These are phyloP conservation scores for Crithidia bombi DNA, from an alignment of 208 protist genomes.

Conservation along the genomic window DNA sequence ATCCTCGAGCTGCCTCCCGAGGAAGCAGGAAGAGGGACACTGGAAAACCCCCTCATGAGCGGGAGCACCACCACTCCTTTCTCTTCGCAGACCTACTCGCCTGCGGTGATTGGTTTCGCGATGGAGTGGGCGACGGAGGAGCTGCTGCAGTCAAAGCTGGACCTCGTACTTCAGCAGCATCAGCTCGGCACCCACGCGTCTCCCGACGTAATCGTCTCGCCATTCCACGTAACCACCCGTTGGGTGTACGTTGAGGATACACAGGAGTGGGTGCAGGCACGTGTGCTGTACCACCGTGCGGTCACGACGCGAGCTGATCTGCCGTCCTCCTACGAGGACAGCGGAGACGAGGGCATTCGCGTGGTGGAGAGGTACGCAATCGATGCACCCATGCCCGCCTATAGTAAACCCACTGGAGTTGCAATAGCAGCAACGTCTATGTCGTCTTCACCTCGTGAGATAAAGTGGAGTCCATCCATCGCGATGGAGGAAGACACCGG, in stretches of 20 bases:
- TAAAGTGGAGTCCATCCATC: neutral
- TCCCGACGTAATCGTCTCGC: neutral
- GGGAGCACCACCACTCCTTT: neutral
- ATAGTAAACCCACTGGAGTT: neutral
- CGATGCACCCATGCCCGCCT: conserved; percentile 23
- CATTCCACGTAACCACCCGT: conserved; percentile 33
- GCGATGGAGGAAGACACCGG: conserved; percentile 8
- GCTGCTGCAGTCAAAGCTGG: conserved; percentile 36
- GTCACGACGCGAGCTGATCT: conserved; percentile 6
- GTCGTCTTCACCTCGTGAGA: neutral
- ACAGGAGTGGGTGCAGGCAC: conserved; percentile 50
- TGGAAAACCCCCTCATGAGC: conserved; percentile 20
- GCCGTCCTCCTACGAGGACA: conserved; percentile 22
- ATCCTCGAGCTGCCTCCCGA: no score
- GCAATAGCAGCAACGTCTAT: neutral
- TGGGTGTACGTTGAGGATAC: conserved; percentile 62
- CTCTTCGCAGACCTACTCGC: conserved; percentile 5
- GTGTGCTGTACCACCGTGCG: conserved; percentile 38
- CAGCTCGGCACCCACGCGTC: neutral
- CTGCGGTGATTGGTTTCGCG: conserved; percentile 50
- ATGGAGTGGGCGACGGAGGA: conserved; percentile 52
- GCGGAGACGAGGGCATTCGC: conserved; percentile 35
- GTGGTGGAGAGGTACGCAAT: conserved; percentile 23
- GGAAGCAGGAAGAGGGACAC: neutral
- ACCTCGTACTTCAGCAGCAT: conserved; percentile 34